phyloP scores from a whole-genome alignment of 371 early-diverging fungal species.

The Lichtheimia ramosa region DNA sequence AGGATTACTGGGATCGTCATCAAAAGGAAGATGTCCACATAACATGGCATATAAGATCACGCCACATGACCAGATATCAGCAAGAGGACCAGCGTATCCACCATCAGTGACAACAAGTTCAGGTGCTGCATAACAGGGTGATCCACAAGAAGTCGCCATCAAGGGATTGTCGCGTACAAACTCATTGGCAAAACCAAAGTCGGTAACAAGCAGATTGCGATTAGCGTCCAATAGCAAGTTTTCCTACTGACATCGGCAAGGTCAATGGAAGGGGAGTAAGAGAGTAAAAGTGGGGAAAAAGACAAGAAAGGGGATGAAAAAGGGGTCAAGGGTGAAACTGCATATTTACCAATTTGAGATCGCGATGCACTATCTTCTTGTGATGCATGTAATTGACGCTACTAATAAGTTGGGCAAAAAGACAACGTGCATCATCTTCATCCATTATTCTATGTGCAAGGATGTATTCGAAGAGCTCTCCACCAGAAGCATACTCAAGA shows the following conservation, averaged over 20 bases:
- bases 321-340: neutral
- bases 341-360: conserved; percentile 71
- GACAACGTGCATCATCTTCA: conserved; percentile 60
- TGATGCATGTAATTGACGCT: conserved; percentile 65
- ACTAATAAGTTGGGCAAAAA: conserved; percentile 75
- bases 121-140: conserved; percentile 98
- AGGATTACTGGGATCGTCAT: conserved; percentile 80
- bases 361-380: conserved; percentile 67
- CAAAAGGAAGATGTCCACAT: conserved; percentile 82
- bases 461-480: conserved; percentile 75
- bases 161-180: conserved; percentile 66
- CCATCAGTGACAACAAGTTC: conserved; percentile 89
- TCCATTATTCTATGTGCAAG: conserved; percentile 56
- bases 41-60: conserved; percentile 86
- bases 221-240: conserved; percentile 85
- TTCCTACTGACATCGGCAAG: conserved; percentile 67
- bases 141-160: conserved; percentile 92
- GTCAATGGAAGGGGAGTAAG: too few species aligned
- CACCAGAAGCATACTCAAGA: conserved; percentile 66
- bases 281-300: too few species aligned
- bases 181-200: conserved; percentile 99
- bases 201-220: conserved; percentile 92
- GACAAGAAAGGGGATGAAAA: neutral
- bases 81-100: conserved; percentile 95
- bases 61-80: conserved; percentile 95